Base-by-base conservation (phyloP, 768 basidiomycete species). In the Lentinula edodes region DNA sequence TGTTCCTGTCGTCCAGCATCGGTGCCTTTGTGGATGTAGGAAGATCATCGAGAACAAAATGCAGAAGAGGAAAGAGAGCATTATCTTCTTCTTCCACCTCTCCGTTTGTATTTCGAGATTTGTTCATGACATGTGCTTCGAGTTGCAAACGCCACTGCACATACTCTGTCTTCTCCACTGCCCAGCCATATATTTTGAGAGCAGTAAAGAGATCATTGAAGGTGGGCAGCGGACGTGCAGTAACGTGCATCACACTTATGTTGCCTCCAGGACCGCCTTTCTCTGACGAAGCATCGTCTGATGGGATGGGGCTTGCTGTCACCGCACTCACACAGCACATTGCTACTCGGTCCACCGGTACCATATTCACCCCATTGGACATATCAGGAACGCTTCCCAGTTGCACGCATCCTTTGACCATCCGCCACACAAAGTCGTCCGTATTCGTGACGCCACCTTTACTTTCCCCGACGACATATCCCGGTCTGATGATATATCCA, bases 391-490 rank as follows among this genome's bases (percentile, higher is more conserved):
- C 88, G 43, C 93, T 83, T 1, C 95, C 96, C n/a, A 98, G 87
- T 71, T 99, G 97, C 41, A 98, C 82, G 70, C 95, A 98, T n/a
- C 97, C 97, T 73, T 98, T 98, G 70, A 97, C 92, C 73, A 99
- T 78, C 3, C 97, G 86, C 96, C 96, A 98, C 60, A 99, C 85
- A 75, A 99, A 99, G 72, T 99, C 97, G 67, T 99, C 96, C 38
- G 97, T 98, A 75, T 99, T 99, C 12, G 96, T 98, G 3, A 98
- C 95, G 93, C 93, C 97, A 15, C 88, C 86, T 62, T 74, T 73
- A 10, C 95, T 93, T 73, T 97, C 93, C 36, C 97, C 97, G 42
- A 99, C 92, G 39, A 99, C 88, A 76, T 99, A 99, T 6, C 96
- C 95, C 0, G 97, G 94, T 10, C 97, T 87, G 3, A 99, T 76